Percentiles rank a stretch among this genome's conserved stretches.
Conservation (phyloP, 768 basidiomycete species). For the Gloeophyllum trabeum region DNA sequence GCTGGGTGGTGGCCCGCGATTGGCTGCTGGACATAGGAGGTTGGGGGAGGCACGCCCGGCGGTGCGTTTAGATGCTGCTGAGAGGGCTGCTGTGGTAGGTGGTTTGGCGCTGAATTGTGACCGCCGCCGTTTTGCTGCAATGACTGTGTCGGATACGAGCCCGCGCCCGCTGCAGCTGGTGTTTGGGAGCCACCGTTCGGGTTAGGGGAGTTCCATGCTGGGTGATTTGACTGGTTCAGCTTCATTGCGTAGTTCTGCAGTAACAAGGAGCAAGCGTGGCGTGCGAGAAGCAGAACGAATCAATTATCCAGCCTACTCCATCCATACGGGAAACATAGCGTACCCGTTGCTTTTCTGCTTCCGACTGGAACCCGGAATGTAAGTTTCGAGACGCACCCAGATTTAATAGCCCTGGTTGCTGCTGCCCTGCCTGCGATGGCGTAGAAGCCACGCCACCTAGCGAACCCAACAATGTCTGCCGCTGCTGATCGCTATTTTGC, state of each 20-base stretch:
- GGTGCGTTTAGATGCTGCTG: conserved; percentile 37
- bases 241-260: conserved; percentile 55
- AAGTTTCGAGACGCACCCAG: conserved; percentile 25
- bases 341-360: conserved; percentile 29
- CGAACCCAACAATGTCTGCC: conserved; percentile 45
- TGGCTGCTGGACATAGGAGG: conserved; percentile 26
- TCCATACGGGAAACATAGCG: neutral
- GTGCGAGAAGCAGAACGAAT: neutral
- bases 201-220: conserved; percentile 55
- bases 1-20: conserved; percentile 22
- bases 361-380: conserved; percentile 34
- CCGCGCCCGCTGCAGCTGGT: conserved; percentile 12
- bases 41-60: conserved; percentile 31
- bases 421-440: conserved; percentile 27
- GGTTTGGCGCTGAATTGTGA: conserved; percentile 22
- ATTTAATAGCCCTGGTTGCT: conserved; percentile 61
- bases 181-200: conserved; percentile 28
- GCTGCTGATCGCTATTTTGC: conserved; percentile 35
- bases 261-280: conserved; percentile 2
- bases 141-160: conserved; percentile 12
- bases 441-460: conserved; percentile 22
- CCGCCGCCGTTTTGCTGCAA: conserved; percentile 35
- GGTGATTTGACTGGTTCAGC: conserved; percentile 48
- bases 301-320: neutral
- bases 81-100: conserved; percentile 17